These are phyloP conservation scores for Saccharomycopsis sp. DNA, from an alignment of 805 yeast genomes.

Conservation along the genomic window DNA sequence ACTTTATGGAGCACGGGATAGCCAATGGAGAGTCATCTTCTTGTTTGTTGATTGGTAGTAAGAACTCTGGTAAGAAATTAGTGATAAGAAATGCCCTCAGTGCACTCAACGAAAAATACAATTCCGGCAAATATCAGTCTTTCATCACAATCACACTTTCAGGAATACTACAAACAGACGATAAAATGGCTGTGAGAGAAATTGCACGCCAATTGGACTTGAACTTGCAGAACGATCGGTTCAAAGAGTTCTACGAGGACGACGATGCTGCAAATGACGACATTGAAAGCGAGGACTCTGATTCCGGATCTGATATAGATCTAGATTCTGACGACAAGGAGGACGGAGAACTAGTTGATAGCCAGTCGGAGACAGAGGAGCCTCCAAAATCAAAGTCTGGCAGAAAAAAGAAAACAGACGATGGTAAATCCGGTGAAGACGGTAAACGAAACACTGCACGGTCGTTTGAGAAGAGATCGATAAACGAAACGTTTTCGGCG, in stretches of 20 bases:
- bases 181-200: constrained; percentile 71
- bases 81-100: constrained; percentile 52
- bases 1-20: constrained; percentile 57
- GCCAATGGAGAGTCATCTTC: constrained; percentile 74
- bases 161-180: constrained; percentile 70
- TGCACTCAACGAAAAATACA: constrained; percentile 34
- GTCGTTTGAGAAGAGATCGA: constrained; percentile 44
- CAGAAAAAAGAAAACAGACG: no score
- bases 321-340: neutral
- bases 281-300: constrained; percentile 2
- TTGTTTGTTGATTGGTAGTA: constrained; percentile 69
- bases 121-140: constrained; percentile 31
- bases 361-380: constrained; percentile 11
- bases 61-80: constrained; percentile 69
- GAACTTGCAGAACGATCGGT: constrained; percentile 19
- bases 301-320: constrained; percentile 3
- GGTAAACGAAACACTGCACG: neutral
- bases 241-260: constrained; percentile 7
- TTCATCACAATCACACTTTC: constrained; percentile 59
- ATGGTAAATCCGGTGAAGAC: constrained; percentile 17
- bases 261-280: constrained; percentile 14
- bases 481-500: constrained; percentile 55
- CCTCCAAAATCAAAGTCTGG: neutral
- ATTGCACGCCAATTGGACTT: constrained; percentile 78
- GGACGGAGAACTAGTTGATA: constrained; percentile 13